Evolutionary conservation across 805 yeast species (phyloP), one percentile per base, ranked within the genome.

Genomic region (Debaryomyces castellii): DNA sequence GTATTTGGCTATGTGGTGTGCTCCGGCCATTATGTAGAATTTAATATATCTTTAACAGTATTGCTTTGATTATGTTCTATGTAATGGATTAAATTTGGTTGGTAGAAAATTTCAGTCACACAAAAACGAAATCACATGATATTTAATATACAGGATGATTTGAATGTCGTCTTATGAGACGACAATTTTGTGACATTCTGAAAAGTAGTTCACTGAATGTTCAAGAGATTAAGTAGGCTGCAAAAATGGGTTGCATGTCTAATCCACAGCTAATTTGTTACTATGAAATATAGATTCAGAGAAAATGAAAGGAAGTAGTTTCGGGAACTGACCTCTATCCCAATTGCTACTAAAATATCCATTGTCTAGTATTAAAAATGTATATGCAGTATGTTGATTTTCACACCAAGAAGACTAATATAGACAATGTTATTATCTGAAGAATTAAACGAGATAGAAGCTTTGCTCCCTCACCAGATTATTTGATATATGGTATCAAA

Each of bases 1-100:
- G 57, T 70, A 70, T 52, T 67, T 69, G 41, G 64, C 68, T 41
- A 60, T 55, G 58, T 71, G 76, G 52, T 65, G 72, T 35, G 38
- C 38, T 42, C 69, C 77, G 46, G 76, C 76, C 76, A 72, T 71
- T 40, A 24, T 54, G 49, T 40, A 27, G 37, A n/a, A 38, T 18
- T 18, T 5, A 10, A 21, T n/a, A n/a, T 22, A 11, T 22, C 3
- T 35, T 14, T 14, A 23, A 21, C 23, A 5, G 16, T 41, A n/a
- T 12, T 20, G 12, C 18, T 10, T 3, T 33, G 14, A 35, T 36
- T 22, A 36, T 11, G 27, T 25, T 36, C 20, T 27, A 28, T 23
- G 12, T 27, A 42, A 36, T 16, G 12, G 38, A 14, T 37, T 22
- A 27, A 42, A n/a, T 43, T 28, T 46, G 46, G 49, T 46, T 46